Evolutionary conservation across 192 early-diverging fungal genomes (phyloP).

Genomic region (Lobosporangium transversale): DNA sequence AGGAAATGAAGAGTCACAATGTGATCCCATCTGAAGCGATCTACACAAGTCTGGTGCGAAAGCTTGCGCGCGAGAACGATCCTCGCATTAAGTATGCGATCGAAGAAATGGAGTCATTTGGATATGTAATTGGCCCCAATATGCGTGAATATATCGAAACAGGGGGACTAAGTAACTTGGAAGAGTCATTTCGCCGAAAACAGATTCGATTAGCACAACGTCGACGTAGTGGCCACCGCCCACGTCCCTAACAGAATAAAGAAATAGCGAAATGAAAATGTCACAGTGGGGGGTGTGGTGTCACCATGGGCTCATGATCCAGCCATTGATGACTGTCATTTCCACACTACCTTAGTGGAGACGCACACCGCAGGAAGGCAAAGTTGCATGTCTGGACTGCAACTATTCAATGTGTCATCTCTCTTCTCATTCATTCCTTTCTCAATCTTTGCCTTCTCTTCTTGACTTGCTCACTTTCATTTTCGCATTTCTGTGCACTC

Average conservation of each 20-base stretch:
- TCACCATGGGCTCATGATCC: too few species aligned
- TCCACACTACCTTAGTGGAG: too few species aligned
- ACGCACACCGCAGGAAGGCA: too few species aligned
- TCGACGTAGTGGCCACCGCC: slow-evolving; percentile 17
- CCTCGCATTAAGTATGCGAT: slow-evolving; percentile 67
- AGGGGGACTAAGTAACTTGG: slow-evolving; percentile 44
- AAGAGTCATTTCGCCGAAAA: slow-evolving; percentile 37
- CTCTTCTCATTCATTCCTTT: background rate
- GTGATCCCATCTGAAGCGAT: slow-evolving; percentile 64
- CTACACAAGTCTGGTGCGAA: slow-evolving; percentile 63
- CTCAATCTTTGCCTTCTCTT: too few species aligned
- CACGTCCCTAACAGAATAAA: background rate
- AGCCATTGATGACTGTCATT: too few species aligned
- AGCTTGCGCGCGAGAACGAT: slow-evolving; percentile 68
- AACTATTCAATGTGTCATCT: too few species aligned
- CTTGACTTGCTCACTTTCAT: too few species aligned
- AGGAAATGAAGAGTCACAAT: slow-evolving; percentile 72
- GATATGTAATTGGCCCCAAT: slow-evolving; percentile 55
- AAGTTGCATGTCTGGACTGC: too few species aligned
- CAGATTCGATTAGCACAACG: slow-evolving; percentile 42
- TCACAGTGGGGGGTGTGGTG: too few species aligned
- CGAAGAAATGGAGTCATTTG: slow-evolving; percentile 72
- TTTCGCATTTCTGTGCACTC: too few species aligned
- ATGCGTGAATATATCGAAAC: slow-evolving; percentile 46
- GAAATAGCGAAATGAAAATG: too few species aligned